Base-by-base conservation (phyloP, 2,329 filamentous ascomycete genomes). In the Blastomyces parvus region DNA sequence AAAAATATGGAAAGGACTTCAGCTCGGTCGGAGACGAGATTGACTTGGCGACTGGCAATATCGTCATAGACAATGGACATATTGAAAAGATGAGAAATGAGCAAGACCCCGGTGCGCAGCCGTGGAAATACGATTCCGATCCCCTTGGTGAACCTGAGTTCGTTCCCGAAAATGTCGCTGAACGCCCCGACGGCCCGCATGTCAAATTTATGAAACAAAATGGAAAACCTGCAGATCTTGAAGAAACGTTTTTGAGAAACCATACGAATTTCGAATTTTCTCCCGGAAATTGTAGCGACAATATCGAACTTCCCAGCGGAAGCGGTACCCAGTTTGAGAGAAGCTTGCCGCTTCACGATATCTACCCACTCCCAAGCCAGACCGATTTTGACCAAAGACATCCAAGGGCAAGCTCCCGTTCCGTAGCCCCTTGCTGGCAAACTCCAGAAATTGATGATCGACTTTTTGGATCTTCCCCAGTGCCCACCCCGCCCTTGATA, bases 11-110 rank as follows among this genome's bases (percentile, higher is more conserved):
- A 61, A 86, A 82, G 67, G 89, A 97, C 73, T 96, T 96, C 70
- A 86, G 86, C 1, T 88, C 87, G 4, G 82, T 93, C 60, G 91
- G 88, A 62, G 93, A 97, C 74, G 91, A 96, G 77, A 91, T 97
- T 70, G 90, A 97, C 74, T 80, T 96, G 63, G 80, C 81, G 59
- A 93, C 89, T 0, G 91, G 90, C 62, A 81, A 89, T 64, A 86
- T 97, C 57, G 82, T 96, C n/a, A 86, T 97, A 63, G 84, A 97
- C 74, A 94, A 96, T 79, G 93, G 94, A 0, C 94, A 97, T 77
- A 74, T 97, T 61, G 74, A 83, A 60, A 74, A 84, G 70, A 85
- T 90, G 82, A 70, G 78, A 71, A 74, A 84, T 75, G 81, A 87
- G 72, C 76, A 82, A 67, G 79, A 84, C 77, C 71, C 74, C 50